phyloP scores from a whole-genome alignment of 108 stramenopile genomes.

The Skeletonema potamos region DNA sequence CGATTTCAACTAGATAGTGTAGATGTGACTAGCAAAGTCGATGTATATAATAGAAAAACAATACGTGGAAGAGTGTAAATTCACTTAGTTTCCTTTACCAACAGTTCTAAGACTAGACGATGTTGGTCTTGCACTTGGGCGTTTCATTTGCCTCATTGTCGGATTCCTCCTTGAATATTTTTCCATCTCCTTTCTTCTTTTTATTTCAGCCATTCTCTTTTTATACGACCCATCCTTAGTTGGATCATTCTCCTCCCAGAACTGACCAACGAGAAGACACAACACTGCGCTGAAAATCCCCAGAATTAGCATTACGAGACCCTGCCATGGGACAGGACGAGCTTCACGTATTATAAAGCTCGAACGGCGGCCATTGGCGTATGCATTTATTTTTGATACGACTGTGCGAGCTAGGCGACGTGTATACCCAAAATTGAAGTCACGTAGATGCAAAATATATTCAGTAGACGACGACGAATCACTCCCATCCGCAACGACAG shows the following conservation, averaged over 20 bases:
- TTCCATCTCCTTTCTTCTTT: slow-evolving; percentile 21
- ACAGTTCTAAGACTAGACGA: background rate
- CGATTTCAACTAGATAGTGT: too few relatives aligned
- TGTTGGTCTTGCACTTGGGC: background rate
- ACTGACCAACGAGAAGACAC: slow-evolving; percentile 69
- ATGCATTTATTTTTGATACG: slow-evolving; percentile 67
- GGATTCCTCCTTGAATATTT: slow-evolving; percentile 4
- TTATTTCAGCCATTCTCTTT: slow-evolving; percentile 33
- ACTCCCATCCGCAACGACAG: slow-evolving; percentile 15
- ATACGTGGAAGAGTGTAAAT: background rate
- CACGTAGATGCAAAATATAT: slow-evolving; percentile 55
- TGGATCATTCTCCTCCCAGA: slow-evolving; percentile 65
- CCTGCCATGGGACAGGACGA: slow-evolving; percentile 60
- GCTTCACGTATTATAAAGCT: slow-evolving; percentile 66
- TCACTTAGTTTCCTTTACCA: background rate
- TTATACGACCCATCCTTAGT: slow-evolving; percentile 39
- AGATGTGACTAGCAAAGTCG: too few relatives aligned
- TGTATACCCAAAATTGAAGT: slow-evolving; percentile 65
- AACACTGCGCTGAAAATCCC: slow-evolving; percentile 67
- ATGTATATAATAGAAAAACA: background rate
- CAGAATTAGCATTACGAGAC: slow-evolving; percentile 61
- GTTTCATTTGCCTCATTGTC: background rate
- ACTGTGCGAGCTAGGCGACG: slow-evolving; percentile 57
- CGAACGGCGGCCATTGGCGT: slow-evolving; percentile 61
- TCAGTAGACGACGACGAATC: slow-evolving; percentile 14